Conservation (phyloP, 2,329 filamentous ascomycete genomes). For the Botrytis byssoidea region DNA sequence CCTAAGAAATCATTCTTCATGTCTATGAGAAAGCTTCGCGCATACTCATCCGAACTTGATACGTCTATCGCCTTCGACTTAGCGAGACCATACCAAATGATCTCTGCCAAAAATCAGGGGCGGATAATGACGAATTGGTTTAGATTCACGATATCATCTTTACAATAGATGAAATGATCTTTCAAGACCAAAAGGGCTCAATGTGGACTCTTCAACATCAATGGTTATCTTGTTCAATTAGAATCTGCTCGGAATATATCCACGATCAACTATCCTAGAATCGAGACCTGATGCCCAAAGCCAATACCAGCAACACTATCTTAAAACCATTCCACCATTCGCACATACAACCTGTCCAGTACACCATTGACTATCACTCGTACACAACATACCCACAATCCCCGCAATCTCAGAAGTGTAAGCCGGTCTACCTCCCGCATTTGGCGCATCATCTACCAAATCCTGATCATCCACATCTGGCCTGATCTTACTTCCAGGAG, state of each 20-base stretch:
- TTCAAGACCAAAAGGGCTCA: neutral
- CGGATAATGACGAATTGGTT: neutral
- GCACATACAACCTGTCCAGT: conserved; percentile 78
- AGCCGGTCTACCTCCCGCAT: conserved; percentile 57
- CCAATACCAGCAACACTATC: neutral
- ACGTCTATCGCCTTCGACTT: neutral
- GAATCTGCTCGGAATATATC: neutral
- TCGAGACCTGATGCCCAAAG: neutral
- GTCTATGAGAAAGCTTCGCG: neutral
- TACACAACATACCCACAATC: conserved; percentile 73
- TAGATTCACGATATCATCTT: neutral
- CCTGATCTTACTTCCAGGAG: conserved; percentile 63
- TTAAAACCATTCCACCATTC: conserved; percentile 71
- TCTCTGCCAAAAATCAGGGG: neutral
- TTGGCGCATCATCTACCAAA: conserved; percentile 57
- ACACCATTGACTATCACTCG: conserved; percentile 69
- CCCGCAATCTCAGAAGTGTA: conserved; percentile 72
- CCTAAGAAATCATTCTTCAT: neutral
- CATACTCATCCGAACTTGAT: neutral
- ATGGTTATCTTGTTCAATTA: too few species aligned
- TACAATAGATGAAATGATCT: neutral
- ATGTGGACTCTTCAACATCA: neutral
- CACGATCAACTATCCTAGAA: neutral
- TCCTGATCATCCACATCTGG: conserved; percentile 60
- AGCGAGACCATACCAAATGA: neutral